Evolutionary conservation across 2,329 filamentous ascomycete genomes (phyloP).

Genomic region (Cytospora schulzeri): DNA sequence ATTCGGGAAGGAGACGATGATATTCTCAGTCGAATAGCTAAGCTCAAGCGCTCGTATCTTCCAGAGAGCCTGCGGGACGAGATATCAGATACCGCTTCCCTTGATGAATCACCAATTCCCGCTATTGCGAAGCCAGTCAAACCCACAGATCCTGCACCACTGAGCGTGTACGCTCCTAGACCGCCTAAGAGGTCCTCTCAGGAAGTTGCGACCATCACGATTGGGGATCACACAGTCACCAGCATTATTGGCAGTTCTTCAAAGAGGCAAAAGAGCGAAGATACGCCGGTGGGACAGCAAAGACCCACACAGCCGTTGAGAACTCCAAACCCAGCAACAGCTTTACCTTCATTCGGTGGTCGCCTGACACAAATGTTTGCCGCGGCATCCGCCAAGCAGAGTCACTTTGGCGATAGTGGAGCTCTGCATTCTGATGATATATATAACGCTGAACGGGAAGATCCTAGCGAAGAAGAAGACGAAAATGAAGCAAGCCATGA

Average conservation of each 20-base stretch:
- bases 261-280: constrained; percentile 48
- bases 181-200: constrained; percentile 58
- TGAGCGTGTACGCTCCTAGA: constrained; percentile 29
- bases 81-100: constrained; percentile 18
- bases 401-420: constrained; percentile 26
- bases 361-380: constrained; percentile 49
- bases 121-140: constrained; percentile 38
- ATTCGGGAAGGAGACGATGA: constrained; percentile 4
- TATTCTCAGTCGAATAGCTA: constrained; percentile 16
- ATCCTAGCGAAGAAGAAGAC: constrained; percentile 24
- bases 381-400: constrained; percentile 36
- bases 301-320: constrained; percentile 38
- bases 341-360: constrained; percentile 47
- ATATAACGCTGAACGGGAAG: constrained; percentile 28
- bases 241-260: constrained; percentile 63
- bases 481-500: constrained; percentile 22
- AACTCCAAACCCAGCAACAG: constrained; percentile 29
- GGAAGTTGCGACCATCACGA: constrained; percentile 73
- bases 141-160: constrained; percentile 32
- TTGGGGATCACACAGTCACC: constrained; percentile 68
- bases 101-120: constrained; percentile 38
- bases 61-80: constrained; percentile 27
- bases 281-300: constrained; percentile 37
- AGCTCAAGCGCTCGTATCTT: constrained; percentile 22
- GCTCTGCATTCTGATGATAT: constrained; percentile 29